Base-by-base conservation (phyloP, 192 early-diverging fungal genomes). In the Mortierella claussenii region DNA sequence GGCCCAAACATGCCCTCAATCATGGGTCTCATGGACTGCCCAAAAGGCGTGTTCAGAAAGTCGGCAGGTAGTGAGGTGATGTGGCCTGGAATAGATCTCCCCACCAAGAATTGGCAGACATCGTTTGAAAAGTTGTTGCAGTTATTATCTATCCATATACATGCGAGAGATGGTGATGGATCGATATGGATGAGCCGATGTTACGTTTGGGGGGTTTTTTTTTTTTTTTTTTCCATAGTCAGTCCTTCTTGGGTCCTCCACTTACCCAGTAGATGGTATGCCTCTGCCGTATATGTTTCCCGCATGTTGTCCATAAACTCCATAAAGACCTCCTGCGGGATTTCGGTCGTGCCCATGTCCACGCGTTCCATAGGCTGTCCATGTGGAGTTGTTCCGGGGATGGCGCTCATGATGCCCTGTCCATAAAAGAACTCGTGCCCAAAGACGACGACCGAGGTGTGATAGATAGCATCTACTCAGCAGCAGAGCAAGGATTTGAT, bases 61-160 rank as follows among this genome's bases (percentile, higher is more conserved):
- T 90, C 91, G 8, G 83, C 83, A 7, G 93, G 92, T 33, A 96
- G 68, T 20, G 84, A 85, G 11, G 86, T 91, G 33, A 97, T 97
- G 42, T 91, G 82, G 23, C 54, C 46, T 3, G 95, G 95, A 60
- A 97, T 96, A 3, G 70, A 63, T 57, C 79, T 73, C 23, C 93
- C 95, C 1, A 90, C 89, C 32, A 97, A 82, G 62, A 95, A 95
- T 49, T 93, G 83, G 65, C 93, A 93, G 0, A 94, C 75, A 52
- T 92, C 89, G 53, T 91, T 87, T 11, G 89, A 84, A 52, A 95
- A 93, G 17, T 79, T 87, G 66, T 92, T 97, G 85, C 95, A 97
- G 78, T 97, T 97, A 76, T 93, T 91, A 60, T 96, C 87, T 45
- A 57, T 33, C 23, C 34, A 42, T 18, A 48, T n/a, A n/a, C n/a